Evolutionary conservation across 176 grass and related monocot species (phyloP).

Genomic region (Areca catechu): DNA sequence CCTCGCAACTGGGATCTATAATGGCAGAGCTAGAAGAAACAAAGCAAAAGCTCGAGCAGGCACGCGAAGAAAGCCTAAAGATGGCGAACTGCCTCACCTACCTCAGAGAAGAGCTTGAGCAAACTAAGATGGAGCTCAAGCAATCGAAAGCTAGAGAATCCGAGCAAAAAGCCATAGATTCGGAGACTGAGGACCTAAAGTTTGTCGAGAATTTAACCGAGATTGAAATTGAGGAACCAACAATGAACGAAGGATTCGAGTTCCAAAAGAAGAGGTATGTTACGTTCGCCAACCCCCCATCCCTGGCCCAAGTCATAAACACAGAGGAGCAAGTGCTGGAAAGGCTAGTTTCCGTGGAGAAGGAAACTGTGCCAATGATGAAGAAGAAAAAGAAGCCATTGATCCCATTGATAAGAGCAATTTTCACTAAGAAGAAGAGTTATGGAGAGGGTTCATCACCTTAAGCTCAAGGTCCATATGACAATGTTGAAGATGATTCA

Average conservation of each 20-base stretch:
- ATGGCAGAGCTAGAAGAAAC: slow-evolving; percentile 19
- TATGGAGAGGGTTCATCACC: neutral
- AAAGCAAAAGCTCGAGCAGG: slow-evolving; percentile 16
- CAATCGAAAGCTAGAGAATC: slow-evolving; percentile 4
- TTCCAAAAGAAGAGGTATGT: slow-evolving; percentile 12
- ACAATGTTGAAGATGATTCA: too few species aligned
- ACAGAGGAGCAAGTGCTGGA: neutral
- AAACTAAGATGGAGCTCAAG: slow-evolving; percentile 14
- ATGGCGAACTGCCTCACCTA: slow-evolving; percentile 7
- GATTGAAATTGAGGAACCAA: slow-evolving; percentile 10
- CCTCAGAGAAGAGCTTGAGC: slow-evolving; percentile 20
- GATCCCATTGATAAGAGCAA: neutral
- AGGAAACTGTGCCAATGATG: neutral
- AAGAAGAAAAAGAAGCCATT: slow-evolving; percentile 7
- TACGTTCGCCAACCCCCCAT: slow-evolving; percentile 5
- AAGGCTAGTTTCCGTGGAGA: neutral
- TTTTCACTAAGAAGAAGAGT: neutral
- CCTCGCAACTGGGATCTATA: slow-evolving; percentile 10
- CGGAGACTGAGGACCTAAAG: slow-evolving; percentile 6
- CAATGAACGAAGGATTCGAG: neutral
- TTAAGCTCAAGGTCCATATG: too few species aligned
- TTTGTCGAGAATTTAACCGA: neutral
- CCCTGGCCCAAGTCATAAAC: neutral
- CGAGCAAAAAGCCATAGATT: slow-evolving; percentile 5
- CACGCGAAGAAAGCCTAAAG: slow-evolving; percentile 6